These are phyloP conservation scores for Xylariaceae sp. DNA, from an alignment of 2,329 filamentous ascomycete genomes.

Conservation along the genomic window DNA sequence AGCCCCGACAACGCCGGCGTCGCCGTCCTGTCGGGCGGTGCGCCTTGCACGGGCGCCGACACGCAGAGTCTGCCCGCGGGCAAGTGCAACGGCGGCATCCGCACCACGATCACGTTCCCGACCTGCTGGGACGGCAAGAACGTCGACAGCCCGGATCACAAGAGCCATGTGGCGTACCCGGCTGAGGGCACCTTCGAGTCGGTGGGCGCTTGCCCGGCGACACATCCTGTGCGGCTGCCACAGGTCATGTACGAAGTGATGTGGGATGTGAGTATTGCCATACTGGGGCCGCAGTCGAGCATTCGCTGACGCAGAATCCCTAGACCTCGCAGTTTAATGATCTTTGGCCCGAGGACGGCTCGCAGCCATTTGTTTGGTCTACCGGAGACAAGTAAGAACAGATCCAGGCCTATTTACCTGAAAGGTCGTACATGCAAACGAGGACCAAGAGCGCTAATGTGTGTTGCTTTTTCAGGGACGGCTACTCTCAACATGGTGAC, in stretches of 20 bases:
- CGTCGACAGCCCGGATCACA: constrained; percentile 42
- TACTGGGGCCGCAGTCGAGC: background rate
- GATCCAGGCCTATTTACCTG: too few relatives aligned
- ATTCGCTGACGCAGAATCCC: constrained; percentile 2
- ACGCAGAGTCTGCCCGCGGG: constrained; percentile 44
- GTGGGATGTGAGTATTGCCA: constrained; percentile 35
- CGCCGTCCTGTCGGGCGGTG: constrained; percentile 24
- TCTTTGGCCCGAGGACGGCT: constrained; percentile 26
- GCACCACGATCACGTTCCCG: constrained; percentile 50
- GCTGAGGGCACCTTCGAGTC: constrained; percentile 21
- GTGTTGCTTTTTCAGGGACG: too few relatives aligned
- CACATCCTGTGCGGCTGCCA: constrained; percentile 48
- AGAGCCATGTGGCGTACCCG: constrained; percentile 48
- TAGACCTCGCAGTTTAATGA: constrained; percentile 23
- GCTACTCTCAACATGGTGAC: constrained; percentile 30
- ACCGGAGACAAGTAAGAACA: constrained; percentile 18
- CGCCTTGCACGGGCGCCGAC: constrained; percentile 31
- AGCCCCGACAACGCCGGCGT: constrained; percentile 14
- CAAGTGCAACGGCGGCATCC: constrained; percentile 43
- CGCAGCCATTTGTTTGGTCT: constrained; percentile 25
- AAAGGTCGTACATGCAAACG: too few relatives aligned
- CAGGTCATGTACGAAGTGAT: constrained; percentile 60
- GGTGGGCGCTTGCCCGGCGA: constrained; percentile 41
- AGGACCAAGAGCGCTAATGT: too few relatives aligned
- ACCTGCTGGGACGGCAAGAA: constrained; percentile 51